Percentiles rank a stretch among this genome's conserved stretches.
phyloP scores from a whole-genome alignment of 2,329 filamentous ascomycete species.

The Amylocarpus encephaloides region DNA sequence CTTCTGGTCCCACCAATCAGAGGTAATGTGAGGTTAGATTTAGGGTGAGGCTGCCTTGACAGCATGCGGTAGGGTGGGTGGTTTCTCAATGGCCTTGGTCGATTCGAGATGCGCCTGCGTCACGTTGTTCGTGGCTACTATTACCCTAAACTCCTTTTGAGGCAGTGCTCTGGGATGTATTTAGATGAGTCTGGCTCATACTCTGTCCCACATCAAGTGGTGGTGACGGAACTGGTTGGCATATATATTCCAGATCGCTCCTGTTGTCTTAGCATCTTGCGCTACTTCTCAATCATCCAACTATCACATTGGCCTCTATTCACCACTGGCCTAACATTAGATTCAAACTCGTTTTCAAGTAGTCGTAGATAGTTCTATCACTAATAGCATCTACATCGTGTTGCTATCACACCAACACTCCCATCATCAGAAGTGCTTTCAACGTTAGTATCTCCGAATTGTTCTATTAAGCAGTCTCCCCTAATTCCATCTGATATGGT shows the following conservation, averaged over 20 bases:
- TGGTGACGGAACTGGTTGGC: conserved; percentile 1
- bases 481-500: conserved; percentile 12
- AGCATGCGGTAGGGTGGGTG: conserved; percentile 4
- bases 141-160: conserved; percentile 21
- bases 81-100: conserved; percentile 9
- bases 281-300: background rate
- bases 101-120: conserved; percentile 14
- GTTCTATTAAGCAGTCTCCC: background rate
- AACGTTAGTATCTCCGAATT: background rate
- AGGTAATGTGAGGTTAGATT: conserved; percentile 4
- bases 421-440: conserved; percentile 2
- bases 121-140: conserved; percentile 23
- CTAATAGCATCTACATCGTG: conserved; percentile 1
- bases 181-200: conserved; percentile 15
- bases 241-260: background rate
- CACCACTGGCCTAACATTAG: conserved; percentile 3
- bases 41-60: conserved; percentile 22
- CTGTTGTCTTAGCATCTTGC: background rate
- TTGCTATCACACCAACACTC: conserved; percentile 5
- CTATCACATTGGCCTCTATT: background rate
- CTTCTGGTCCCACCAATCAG: conserved; percentile 17
- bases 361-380: background rate
- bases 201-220: conserved; percentile 8
- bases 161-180: conserved; percentile 21
- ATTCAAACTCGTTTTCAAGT: background rate